Conservation (phyloP, 1,139 yeast species). For the Suhomyces chickasaworum region DNA sequence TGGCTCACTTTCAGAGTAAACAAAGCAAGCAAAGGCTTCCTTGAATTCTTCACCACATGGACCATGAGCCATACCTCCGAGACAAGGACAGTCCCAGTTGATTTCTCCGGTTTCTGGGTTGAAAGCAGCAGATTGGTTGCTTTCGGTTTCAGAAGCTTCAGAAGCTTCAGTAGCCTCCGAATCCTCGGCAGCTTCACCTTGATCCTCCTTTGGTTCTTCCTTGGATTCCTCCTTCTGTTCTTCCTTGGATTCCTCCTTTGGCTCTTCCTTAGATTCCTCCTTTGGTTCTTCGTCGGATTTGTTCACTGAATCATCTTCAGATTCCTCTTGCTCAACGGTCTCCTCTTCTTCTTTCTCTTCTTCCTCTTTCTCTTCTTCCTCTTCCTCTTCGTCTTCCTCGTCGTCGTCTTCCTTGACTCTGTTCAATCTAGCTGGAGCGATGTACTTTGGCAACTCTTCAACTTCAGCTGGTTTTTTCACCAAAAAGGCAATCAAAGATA, state of each 20-base stretch:
- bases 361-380: slow-evolving; percentile 15
- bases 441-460: slow-evolving; percentile 9
- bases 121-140: slow-evolving; percentile 65
- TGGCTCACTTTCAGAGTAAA: slow-evolving; percentile 93
- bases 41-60: slow-evolving; percentile 99
- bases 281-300: neutral
- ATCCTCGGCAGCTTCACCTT: slow-evolving; percentile 1
- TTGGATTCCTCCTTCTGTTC: slow-evolving; percentile 4
- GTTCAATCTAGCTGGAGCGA: slow-evolving; percentile 15
- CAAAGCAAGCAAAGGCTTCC: slow-evolving; percentile 94
- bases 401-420: slow-evolving; percentile 13
- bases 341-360: slow-evolving; percentile 16
- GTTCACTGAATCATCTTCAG: neutral
- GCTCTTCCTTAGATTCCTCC: slow-evolving; percentile 8
- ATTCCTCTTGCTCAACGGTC: slow-evolving; percentile 9
- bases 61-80: slow-evolving; percentile 98
- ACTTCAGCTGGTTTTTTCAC: slow-evolving; percentile 14
- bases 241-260: neutral
- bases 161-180: slow-evolving; percentile 10
- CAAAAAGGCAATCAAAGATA: slow-evolving; percentile 15
- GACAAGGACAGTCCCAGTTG: slow-evolving; percentile 99
- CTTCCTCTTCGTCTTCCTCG: slow-evolving; percentile 17
- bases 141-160: slow-evolving; percentile 25
- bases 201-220: slow-evolving; percentile 9
- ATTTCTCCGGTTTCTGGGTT: slow-evolving; percentile 98